These are phyloP conservation scores for Xylaria hypoxylon DNA, from an alignment of 2,329 filamentous ascomycete genomes.

Conservation along the genomic window DNA sequence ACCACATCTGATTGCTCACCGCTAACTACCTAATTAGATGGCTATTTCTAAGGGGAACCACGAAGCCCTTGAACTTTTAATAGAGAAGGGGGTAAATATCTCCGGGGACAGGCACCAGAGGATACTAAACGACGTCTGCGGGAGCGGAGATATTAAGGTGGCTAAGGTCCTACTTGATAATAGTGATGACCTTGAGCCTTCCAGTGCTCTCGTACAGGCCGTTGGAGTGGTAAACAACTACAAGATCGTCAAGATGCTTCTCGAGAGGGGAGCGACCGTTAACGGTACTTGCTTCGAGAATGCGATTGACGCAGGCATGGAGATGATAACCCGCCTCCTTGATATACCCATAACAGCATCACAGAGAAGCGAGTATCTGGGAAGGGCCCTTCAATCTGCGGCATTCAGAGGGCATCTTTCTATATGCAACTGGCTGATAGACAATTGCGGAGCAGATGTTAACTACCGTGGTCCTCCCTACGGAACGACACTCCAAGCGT, in stretches of 20 bases:
- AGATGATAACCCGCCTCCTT: no score
- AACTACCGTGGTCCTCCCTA: background rate
- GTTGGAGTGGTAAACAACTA: background rate
- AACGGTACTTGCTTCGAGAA: no score
- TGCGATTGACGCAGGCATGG: no score
- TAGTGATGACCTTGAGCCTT: background rate
- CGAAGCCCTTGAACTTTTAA: background rate
- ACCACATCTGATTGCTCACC: no score
- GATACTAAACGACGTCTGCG: background rate
- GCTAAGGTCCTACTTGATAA: background rate
- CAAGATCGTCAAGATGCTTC: background rate
- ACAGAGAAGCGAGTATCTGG: background rate
- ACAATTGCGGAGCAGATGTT: background rate
- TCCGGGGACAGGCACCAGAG: background rate
- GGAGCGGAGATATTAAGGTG: background rate
- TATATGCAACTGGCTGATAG: background rate
- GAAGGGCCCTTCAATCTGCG: background rate
- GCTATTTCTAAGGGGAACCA: background rate
- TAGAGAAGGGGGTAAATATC: background rate
- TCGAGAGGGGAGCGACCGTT: background rate
- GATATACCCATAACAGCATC: background rate
- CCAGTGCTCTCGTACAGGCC: background rate
- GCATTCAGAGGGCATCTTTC: background rate
- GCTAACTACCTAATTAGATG: background rate
- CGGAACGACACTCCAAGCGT: background rate